A percentile compares a stretch with the other conserved stretches of the same genome.
These are phyloP conservation scores for Biscogniauxia sp. DNA, from an alignment of 2,329 filamentous ascomycete genomes.

Conservation along the genomic window DNA sequence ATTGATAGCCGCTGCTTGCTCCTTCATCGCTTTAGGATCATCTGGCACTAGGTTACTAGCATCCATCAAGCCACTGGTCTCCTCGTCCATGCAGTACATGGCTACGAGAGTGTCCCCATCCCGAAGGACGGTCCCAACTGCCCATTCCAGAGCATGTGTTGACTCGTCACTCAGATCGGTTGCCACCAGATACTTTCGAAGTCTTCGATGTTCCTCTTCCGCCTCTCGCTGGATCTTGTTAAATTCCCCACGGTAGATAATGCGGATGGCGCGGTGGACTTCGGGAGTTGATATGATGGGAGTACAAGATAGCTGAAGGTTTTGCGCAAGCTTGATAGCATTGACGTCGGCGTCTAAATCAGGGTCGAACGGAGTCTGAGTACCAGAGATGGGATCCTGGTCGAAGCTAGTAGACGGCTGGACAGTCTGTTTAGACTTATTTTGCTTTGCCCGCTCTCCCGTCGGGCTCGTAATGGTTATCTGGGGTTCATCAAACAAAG, in stretches of 20 bases:
- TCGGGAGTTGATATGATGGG: slow-evolving; percentile 73
- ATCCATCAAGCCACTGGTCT: slow-evolving; percentile 56
- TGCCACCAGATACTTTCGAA: slow-evolving; percentile 91
- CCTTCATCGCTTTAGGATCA: slow-evolving; percentile 71
- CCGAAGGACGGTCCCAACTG: slow-evolving; percentile 88
- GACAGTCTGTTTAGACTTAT: slow-evolving; percentile 51
- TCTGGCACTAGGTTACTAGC: slow-evolving; percentile 62
- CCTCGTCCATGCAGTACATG: slow-evolving; percentile 92
- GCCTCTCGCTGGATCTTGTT: slow-evolving; percentile 71
- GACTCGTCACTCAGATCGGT: slow-evolving; percentile 94
- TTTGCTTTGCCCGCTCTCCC: slow-evolving; percentile 57
- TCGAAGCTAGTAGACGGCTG: slow-evolving; percentile 88
- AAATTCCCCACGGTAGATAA: slow-evolving; percentile 88
- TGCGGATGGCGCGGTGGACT: slow-evolving; percentile 78
- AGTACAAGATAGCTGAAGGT: slow-evolving; percentile 76
- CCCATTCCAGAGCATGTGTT: slow-evolving; percentile 94
- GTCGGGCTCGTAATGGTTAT: slow-evolving; percentile 63
- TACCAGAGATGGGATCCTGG: slow-evolving; percentile 54
- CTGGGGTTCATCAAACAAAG: slow-evolving; percentile 63
- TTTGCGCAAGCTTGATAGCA: slow-evolving; percentile 86
- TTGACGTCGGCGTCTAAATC: slow-evolving; percentile 82
- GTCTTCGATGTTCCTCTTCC: slow-evolving; percentile 72
- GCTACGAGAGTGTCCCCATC: slow-evolving; percentile 93
- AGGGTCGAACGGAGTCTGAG: slow-evolving; percentile 65
- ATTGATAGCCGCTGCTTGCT: slow-evolving; percentile 70